phyloP scores from a whole-genome alignment of 768 basidiomycete genomes.

The Gelatoporia subvermispora region DNA sequence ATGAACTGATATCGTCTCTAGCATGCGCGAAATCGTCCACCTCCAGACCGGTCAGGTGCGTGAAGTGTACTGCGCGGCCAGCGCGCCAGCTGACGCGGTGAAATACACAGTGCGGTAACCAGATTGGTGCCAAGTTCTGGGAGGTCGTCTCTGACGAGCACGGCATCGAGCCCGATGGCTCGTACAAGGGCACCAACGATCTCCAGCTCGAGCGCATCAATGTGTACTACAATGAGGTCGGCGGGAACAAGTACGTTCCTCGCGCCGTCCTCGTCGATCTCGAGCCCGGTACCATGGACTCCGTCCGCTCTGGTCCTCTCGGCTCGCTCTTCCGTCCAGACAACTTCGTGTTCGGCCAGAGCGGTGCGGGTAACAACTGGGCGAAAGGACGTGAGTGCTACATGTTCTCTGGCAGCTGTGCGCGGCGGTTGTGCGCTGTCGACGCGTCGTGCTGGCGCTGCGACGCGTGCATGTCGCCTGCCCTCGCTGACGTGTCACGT shows the following conservation, averaged over 20 bases:
- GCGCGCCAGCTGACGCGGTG: conserved; percentile 20
- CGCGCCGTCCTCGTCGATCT: conserved; percentile 96
- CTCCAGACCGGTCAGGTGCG: conserved; percentile 96
- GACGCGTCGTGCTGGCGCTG: conserved; percentile 1
- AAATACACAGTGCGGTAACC: conserved; percentile 86
- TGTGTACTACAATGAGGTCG: conserved; percentile 97
- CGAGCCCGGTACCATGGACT: conserved; percentile 96
- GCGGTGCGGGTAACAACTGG: conserved; percentile 99
- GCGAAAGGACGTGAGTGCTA: conserved; percentile 91
- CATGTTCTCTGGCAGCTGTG: not conserved
- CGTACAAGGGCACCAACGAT: conserved; percentile 91
- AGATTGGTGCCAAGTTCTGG: conserved; percentile 98
- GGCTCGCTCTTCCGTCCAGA: conserved; percentile 94
- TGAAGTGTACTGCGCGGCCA: conserved; percentile 6
- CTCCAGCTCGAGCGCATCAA: conserved; percentile 96
- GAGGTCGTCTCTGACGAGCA: conserved; percentile 98
- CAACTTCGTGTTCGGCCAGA: conserved; percentile 98
- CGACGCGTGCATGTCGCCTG: not conserved
- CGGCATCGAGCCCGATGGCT: conserved; percentile 89
- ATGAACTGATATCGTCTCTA: conserved; percentile 28
- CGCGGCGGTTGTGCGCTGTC: not conserved
- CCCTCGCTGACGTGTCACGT: conserved; percentile 8
- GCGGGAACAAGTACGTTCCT: conserved; percentile 95
- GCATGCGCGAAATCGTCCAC: conserved; percentile 99
- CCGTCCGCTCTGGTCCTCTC: conserved; percentile 84